Base-by-base conservation (phyloP, 257 asterid genomes). In the Solanum virginianum region DNA sequence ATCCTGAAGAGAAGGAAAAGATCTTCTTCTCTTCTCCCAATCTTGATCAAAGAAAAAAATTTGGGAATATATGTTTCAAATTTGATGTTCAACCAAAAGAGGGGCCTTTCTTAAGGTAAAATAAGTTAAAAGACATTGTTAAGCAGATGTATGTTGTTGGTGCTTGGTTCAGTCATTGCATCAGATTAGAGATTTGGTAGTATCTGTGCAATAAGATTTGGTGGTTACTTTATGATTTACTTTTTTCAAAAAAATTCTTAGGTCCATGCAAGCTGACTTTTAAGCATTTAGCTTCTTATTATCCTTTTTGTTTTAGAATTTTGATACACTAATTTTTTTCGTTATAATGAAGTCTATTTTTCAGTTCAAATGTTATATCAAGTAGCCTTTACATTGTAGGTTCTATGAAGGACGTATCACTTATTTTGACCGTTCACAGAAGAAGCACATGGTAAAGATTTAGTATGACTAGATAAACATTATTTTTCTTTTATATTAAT, bases 371-470 rank as follows among this genome's bases (percentile, higher is more conserved):
- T 80, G 18, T 54, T 62, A 71, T 80, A 36, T 51, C 56, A 62
- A 9, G 1, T 60, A 63, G 71, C 24, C 69, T 77, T 88, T 84
- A 83, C 80, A 22, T 79, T 81, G 83, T 82, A 90, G 92, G 90
- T 90, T 80, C 85, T 88, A 88, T 49, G 86, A 81, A 66, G 92
- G 92, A n/a, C 49, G 20, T 51, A 59, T 88, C 47, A 3, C 71
- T 75, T 41, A 77, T 47, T 89, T 83, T 72, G 88, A 86, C 85
- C 41, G 8, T 17, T n/a, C 69, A 17, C 6, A 41, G 55, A 86
- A 85, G 86, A 80, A 32, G 72, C 90, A 88, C 85, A 17, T 53
- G 90, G 92, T 90, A 87, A 56, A 65, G 69, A 79, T 57, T 77
- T 85, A 79, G 66, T 39, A 87, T 49, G 68, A 62, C 51, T 51